A percentile compares a stretch with the other conserved stretches of the same genome.
These are phyloP conservation scores for Dryadomyces quercivorus DNA, from an alignment of 2,329 filamentous ascomycete genomes.

Conservation along the genomic window DNA sequence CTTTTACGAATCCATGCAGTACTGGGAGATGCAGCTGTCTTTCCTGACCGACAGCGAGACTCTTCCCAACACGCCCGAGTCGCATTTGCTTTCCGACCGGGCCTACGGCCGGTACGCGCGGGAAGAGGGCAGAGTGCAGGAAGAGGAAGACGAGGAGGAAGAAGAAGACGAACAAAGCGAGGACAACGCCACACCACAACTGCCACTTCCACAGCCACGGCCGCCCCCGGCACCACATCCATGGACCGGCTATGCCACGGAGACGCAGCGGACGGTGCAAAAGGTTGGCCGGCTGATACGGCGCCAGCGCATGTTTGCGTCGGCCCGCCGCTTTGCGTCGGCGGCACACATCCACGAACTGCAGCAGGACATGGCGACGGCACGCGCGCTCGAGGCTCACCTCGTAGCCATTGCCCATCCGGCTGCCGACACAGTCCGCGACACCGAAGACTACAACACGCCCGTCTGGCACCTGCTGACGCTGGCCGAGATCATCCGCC, in stretches of 20 bases:
- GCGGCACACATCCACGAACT: constrained; percentile 15
- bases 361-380: constrained; percentile 22
- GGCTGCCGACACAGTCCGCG: constrained; percentile 30
- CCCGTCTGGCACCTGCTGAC: constrained; percentile 38
- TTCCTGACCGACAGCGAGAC: constrained; percentile 34
- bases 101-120: background rate
- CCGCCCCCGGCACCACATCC: constrained; percentile 26
- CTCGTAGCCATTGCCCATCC: constrained; percentile 34
- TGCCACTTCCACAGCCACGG: background rate
- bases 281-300: constrained; percentile 31
- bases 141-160: background rate
- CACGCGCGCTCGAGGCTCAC: constrained; percentile 30
- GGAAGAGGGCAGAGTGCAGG: background rate
- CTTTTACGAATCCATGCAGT: constrained; percentile 42
- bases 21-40: constrained; percentile 47
- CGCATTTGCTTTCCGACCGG: background rate
- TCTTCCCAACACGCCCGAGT: constrained; percentile 21
- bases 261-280: constrained; percentile 29
- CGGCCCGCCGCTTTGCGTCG: constrained; percentile 22
- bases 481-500: constrained; percentile 39
- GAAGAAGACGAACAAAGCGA: background rate
- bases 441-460: constrained; percentile 38
- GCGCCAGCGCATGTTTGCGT: constrained; percentile 19
- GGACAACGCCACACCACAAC: background rate
- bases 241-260: constrained; percentile 34